These are phyloP conservation scores for Collybiopsis luxurians DNA, from an alignment of 768 basidiomycete species.

Conservation along the genomic window DNA sequence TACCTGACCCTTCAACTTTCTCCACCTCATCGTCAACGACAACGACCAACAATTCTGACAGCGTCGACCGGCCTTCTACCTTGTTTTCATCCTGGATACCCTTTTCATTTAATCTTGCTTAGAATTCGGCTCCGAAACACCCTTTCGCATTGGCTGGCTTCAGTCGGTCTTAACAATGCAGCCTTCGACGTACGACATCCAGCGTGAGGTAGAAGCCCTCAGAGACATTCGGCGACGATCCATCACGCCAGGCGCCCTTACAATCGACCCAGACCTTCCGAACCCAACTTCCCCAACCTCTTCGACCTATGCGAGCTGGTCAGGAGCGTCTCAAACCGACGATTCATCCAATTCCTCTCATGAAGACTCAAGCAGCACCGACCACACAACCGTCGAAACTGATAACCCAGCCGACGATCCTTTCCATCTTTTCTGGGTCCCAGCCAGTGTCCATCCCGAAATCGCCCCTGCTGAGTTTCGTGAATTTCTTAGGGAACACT, in stretches of 20 bases:
- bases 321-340: slow-evolving; percentile 36
- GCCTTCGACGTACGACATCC: slow-evolving; percentile 82
- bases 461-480: slow-evolving; percentile 96
- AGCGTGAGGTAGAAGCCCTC: slow-evolving; percentile 82
- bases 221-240: slow-evolving; percentile 85
- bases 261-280: slow-evolving; percentile 91
- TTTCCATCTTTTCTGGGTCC: slow-evolving; percentile 97
- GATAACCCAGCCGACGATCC: slow-evolving; percentile 63
- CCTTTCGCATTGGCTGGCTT: background rate
- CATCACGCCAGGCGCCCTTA: slow-evolving; percentile 75
- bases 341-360: slow-evolving; percentile 42
- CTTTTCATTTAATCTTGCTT: background rate
- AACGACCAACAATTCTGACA: slow-evolving; percentile 8
- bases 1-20: background rate
- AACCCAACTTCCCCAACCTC: slow-evolving; percentile 61
- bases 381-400: slow-evolving; percentile 23
- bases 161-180: slow-evolving; percentile 42
- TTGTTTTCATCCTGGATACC: background rate
- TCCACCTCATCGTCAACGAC: slow-evolving; percentile 12
- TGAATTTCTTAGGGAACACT: slow-evolving; percentile 92
- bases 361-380: slow-evolving; percentile 26
- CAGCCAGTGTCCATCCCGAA: slow-evolving; percentile 94
- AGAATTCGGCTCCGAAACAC: background rate
- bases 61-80: slow-evolving; percentile 5
- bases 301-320: slow-evolving; percentile 50